Conservation (phyloP, 2,329 filamentous ascomycete genomes). For the Xylariomycetidae sp. region DNA sequence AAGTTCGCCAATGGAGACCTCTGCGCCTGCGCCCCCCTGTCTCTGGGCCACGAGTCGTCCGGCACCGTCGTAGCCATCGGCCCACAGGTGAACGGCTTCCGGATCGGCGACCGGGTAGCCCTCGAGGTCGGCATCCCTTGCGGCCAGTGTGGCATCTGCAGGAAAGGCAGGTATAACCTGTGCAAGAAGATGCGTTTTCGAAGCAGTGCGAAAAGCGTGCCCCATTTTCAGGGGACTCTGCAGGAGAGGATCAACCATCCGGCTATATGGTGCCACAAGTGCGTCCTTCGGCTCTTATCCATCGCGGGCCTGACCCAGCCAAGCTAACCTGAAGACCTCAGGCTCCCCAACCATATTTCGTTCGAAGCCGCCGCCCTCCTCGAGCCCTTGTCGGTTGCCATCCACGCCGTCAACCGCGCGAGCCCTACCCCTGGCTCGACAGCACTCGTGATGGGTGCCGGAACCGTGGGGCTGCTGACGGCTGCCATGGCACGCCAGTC, state of each 20-base stretch:
- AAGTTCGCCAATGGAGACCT: conserved; percentile 69
- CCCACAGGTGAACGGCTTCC: conserved; percentile 46
- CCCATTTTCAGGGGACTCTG: conserved; percentile 59
- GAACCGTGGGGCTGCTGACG: conserved; percentile 58
- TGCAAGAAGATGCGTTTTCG: conserved; percentile 59
- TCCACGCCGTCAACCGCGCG: conserved; percentile 57
- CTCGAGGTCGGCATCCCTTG: conserved; percentile 36
- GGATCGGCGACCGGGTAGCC: conserved; percentile 51
- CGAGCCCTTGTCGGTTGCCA: conserved; percentile 58
- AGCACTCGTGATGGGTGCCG: conserved; percentile 60
- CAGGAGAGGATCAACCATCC: conserved; percentile 61
- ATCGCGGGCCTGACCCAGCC: too few species aligned
- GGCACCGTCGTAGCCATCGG: conserved; percentile 55
- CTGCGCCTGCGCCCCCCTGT: conserved; percentile 60
- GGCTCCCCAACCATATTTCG: conserved; percentile 54
- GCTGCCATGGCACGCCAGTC: conserved; percentile 59
- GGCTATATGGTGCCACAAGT: conserved; percentile 59
- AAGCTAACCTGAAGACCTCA: too few species aligned
- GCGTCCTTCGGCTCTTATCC: too few species aligned
- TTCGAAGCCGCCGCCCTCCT: conserved; percentile 57
- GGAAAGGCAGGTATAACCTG: conserved; percentile 54
- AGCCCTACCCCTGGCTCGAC: conserved; percentile 47
- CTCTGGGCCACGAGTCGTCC: conserved; percentile 59
- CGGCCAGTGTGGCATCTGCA: conserved; percentile 34
- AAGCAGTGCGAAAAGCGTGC: conserved; percentile 58